Conservation (phyloP, 345 rosid genomes). For the Boechera stricta region DNA sequence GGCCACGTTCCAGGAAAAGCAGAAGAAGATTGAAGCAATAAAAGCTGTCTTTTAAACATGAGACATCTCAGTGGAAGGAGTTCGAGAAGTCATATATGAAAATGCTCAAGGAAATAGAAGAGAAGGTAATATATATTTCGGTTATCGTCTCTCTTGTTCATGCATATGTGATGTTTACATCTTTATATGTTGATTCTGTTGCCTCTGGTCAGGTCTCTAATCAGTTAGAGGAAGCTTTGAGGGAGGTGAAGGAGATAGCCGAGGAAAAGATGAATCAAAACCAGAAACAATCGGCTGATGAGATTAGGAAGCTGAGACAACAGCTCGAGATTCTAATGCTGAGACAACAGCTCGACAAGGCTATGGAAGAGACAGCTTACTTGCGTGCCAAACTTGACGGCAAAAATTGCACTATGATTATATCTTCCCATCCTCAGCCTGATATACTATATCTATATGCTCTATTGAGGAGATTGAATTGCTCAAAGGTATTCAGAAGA, state of each 20-base stretch:
- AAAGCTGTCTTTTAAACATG: background rate
- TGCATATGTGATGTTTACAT: background rate
- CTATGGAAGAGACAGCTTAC: background rate
- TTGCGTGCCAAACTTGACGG: background rate
- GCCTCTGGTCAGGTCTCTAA: background rate
- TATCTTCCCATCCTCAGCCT: too few relatives aligned
- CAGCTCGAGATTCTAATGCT: too few relatives aligned
- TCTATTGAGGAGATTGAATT: too few relatives aligned
- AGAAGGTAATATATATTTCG: too few relatives aligned
- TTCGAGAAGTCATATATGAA: background rate
- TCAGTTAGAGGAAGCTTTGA: background rate
- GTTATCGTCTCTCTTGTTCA: background rate
- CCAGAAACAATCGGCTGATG: slow-evolving; percentile 1
- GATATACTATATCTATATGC: too few relatives aligned
- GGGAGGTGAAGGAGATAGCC: background rate
- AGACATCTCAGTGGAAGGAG: background rate
- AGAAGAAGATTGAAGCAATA: slow-evolving; percentile 19
- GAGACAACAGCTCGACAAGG: too few relatives aligned
- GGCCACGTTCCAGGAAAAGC: background rate
- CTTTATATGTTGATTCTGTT: background rate
- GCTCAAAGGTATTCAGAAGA: too few relatives aligned
- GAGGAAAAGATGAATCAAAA: slow-evolving; percentile 3
- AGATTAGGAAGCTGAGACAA: slow-evolving; percentile 8
- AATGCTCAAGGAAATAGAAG: background rate
- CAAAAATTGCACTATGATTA: background rate